phyloP scores from a whole-genome alignment of 805 yeast species.

The Wickerhamiella allomyrinae region DNA sequence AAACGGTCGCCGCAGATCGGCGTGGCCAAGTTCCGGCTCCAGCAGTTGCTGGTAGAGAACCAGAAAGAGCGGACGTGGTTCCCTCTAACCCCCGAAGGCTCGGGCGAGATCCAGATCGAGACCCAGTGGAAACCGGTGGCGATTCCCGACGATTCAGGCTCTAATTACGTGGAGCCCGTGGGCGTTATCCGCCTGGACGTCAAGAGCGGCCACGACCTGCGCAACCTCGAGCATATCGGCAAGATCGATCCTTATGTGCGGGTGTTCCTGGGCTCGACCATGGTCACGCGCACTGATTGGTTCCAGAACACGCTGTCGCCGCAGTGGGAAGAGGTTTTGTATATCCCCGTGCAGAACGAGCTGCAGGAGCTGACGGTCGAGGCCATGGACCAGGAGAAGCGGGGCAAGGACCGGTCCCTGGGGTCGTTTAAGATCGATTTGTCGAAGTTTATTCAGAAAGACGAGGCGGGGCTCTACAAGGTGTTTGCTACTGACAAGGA shows the following conservation, averaged over 20 bases:
- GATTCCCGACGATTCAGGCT: slow-evolving; percentile 49
- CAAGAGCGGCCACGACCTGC: slow-evolving; percentile 55
- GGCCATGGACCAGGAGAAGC: slow-evolving; percentile 79
- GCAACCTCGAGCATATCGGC: slow-evolving; percentile 79
- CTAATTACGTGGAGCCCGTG: slow-evolving; percentile 85
- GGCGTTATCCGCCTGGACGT: slow-evolving; percentile 71
- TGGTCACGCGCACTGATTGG: slow-evolving; percentile 63
- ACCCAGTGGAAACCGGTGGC: slow-evolving; percentile 82
- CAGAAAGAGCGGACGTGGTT: slow-evolving; percentile 71
- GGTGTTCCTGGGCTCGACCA: slow-evolving; percentile 60
- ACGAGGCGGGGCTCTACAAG: slow-evolving; percentile 44
- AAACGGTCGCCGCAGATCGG: slow-evolving; percentile 43
- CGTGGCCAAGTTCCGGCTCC: slow-evolving; percentile 35
- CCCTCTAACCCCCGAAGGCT: slow-evolving; percentile 43
- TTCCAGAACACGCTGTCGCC: slow-evolving; percentile 59
- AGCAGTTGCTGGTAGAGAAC: slow-evolving; percentile 59
- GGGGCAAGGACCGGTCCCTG: slow-evolving; percentile 68
- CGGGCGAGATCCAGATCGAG: slow-evolving; percentile 56
- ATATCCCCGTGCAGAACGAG: slow-evolving; percentile 68
- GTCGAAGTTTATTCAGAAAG: slow-evolving; percentile 49
- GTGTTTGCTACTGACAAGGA: slow-evolving; percentile 43
- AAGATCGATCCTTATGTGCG: slow-evolving; percentile 86
- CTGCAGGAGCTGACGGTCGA: slow-evolving; percentile 74
- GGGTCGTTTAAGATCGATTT: slow-evolving; percentile 68
- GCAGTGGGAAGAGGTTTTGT: slow-evolving; percentile 69